These are phyloP conservation scores for Fusarium sp. DNA, from an alignment of 2,329 filamentous ascomycete species.

Conservation along the genomic window DNA sequence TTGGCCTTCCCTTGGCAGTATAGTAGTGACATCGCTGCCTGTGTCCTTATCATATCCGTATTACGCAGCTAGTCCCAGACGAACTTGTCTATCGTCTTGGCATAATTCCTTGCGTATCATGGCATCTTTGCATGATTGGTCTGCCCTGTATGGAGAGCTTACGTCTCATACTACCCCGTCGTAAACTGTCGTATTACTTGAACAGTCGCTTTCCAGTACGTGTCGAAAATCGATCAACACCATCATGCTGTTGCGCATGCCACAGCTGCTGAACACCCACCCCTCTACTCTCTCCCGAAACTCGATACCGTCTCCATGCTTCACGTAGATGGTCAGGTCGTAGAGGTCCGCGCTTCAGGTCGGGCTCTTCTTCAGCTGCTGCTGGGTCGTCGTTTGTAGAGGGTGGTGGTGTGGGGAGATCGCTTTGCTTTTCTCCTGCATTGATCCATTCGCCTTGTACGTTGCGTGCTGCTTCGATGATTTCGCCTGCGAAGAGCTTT, in stretches of 20 bases:
- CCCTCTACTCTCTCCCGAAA: conserved; percentile 70
- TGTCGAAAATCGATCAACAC: conserved; percentile 68
- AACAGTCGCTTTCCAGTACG: conserved; percentile 65
- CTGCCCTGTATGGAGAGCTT: neutral
- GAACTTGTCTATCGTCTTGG: neutral
- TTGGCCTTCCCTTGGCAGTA: conserved; percentile 7
- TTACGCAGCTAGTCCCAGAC: neutral
- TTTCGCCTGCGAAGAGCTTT: conserved; percentile 80
- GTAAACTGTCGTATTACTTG: conserved; percentile 51
- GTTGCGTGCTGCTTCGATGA: conserved; percentile 77
- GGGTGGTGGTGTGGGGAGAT: conserved; percentile 58
- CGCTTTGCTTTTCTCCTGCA: conserved; percentile 67
- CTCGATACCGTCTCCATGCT: conserved; percentile 75
- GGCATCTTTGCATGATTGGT: neutral
- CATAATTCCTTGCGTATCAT: neutral
- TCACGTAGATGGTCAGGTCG: conserved; percentile 81
- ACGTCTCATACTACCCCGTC: neutral
- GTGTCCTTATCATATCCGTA: neutral
- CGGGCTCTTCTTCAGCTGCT: conserved; percentile 42
- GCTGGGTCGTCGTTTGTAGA: conserved; percentile 49
- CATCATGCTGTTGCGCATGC: conserved; percentile 69
- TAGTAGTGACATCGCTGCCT: neutral
- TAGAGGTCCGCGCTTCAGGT: conserved; percentile 65
- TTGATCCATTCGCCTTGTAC: conserved; percentile 78
- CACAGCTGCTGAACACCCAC: conserved; percentile 69